These are phyloP conservation scores for Calonectria montana DNA, from an alignment of 2,329 filamentous ascomycete genomes.

Conservation along the genomic window DNA sequence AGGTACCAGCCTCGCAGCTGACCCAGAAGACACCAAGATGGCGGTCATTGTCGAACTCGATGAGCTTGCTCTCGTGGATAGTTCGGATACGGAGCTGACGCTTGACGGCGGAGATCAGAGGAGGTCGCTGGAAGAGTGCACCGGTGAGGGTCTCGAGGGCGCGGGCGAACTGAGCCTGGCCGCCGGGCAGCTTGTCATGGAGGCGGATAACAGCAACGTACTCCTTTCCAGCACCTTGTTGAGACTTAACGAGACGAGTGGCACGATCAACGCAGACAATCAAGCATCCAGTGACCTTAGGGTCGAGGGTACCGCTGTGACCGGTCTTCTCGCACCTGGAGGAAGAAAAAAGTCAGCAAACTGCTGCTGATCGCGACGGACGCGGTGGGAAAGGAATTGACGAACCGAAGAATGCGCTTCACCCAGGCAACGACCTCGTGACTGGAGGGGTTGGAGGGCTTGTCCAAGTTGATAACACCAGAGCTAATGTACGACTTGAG, in stretches of 20 bases:
- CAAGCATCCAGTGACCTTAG: conserved; percentile 95
- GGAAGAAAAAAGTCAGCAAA: conserved; percentile 20
- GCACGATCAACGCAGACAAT: conserved; percentile 97
- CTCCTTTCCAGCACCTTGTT: conserved; percentile 99
- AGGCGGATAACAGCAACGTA: conserved; percentile 96
- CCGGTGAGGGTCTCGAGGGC: conserved; percentile 96
- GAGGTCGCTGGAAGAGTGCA: conserved; percentile 91
- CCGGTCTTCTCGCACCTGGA: conserved; percentile 84
- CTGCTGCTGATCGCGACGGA: conserved; percentile 10
- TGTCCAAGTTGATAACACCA: conserved; percentile 92
- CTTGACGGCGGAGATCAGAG: conserved; percentile 98
- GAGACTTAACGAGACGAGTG: conserved; percentile 97
- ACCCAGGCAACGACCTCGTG: conserved; percentile 99
- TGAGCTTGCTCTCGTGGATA: conserved; percentile 95
- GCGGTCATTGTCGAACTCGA: conserved; percentile 98
- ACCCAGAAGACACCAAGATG: conserved; percentile 99
- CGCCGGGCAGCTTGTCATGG: conserved; percentile 94
- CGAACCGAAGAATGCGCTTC: conserved; percentile 92
- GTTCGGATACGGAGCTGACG: conserved; percentile 97
- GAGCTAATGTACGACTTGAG: conserved; percentile 97
- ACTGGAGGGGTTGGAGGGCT: conserved; percentile 93
- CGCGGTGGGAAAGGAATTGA: conserved; percentile 21
- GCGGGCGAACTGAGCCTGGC: conserved; percentile 90
- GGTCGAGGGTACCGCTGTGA: conserved; percentile 97
- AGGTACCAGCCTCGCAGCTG: conserved; percentile 96